Percentiles rank a stretch among this genome's conserved stretches.
Evolutionary conservation across 345 rosid genomes (phyloP).

Genomic region (Dovyalis caffra): DNA sequence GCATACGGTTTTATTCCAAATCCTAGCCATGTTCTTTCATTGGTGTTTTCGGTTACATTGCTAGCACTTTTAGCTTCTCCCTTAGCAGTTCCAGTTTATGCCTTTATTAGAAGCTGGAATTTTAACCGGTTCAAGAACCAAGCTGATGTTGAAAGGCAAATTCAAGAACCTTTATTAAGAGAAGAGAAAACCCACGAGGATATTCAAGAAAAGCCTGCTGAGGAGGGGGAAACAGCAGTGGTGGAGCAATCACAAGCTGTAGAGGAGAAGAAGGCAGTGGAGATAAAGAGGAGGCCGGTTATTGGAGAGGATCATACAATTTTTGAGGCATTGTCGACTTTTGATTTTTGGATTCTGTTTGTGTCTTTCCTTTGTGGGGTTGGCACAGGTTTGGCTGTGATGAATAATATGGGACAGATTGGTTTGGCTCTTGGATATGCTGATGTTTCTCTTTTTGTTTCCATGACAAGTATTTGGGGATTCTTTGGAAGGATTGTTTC

Average conservation of each 20-base stretch:
- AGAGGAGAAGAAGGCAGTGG: slow-evolving; percentile 7
- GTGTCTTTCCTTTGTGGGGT: slow-evolving; percentile 83
- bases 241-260: background rate
- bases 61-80: slow-evolving; percentile 66
- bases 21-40: slow-evolving; percentile 35
- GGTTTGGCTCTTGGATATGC: slow-evolving; percentile 84
- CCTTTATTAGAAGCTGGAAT: slow-evolving; percentile 37
- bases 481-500: slow-evolving; percentile 87
- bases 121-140: slow-evolving; percentile 15
- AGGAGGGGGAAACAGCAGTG: background rate
- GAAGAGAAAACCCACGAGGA: slow-evolving; percentile 18
- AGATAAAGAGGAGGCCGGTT: slow-evolving; percentile 43
- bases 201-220: slow-evolving; percentile 11
- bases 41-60: slow-evolving; percentile 46
- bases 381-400: slow-evolving; percentile 83
- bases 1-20: slow-evolving; percentile 56
- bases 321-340: slow-evolving; percentile 54
- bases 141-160: slow-evolving; percentile 38
- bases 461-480: slow-evolving; percentile 86
- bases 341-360: slow-evolving; percentile 86
- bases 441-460: slow-evolving; percentile 81
- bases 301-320: slow-evolving; percentile 91
- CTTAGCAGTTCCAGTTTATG: slow-evolving; percentile 49
- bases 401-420: slow-evolving; percentile 94
- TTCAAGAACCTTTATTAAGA: slow-evolving; percentile 50